Evolutionary conservation across 768 basidiomycete species (phyloP).

Genomic region (Leccinum arenicola): DNA sequence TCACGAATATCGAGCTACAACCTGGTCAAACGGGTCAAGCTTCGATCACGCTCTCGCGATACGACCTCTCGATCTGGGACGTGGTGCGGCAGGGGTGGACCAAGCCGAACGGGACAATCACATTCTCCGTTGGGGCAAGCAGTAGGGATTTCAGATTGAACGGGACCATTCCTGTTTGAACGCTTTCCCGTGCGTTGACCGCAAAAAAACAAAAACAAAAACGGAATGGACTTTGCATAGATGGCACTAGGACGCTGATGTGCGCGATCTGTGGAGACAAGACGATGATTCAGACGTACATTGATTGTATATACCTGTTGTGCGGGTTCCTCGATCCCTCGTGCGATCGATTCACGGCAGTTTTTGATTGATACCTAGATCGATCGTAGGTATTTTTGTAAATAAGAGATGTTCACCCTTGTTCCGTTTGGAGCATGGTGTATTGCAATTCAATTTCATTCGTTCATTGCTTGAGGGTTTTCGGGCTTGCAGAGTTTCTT

Average conservation of each 20-base stretch:
- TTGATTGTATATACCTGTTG: neutral
- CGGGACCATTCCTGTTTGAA: conserved; percentile 35
- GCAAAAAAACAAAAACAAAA: neutral
- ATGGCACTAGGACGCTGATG: neutral
- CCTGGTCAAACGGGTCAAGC: conserved; percentile 48
- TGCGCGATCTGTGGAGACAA: neutral
- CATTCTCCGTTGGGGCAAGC: conserved; percentile 65
- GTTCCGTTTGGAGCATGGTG: too few relatives aligned
- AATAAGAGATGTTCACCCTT: neutral
- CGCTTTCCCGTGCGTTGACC: neutral
- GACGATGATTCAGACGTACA: neutral
- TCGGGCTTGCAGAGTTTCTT: too few relatives aligned
- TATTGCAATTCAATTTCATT: neutral
- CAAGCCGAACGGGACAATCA: conserved; percentile 60
- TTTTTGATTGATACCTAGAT: neutral
- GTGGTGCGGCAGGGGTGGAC: conserved; percentile 70
- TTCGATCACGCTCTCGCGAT: conserved; percentile 59
- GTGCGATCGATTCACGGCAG: too few relatives aligned
- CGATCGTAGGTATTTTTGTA: neutral
- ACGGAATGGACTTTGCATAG: neutral
- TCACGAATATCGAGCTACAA: conserved; percentile 52
- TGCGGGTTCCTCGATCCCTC: neutral
- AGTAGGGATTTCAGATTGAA: conserved; percentile 58
- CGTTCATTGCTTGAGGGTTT: neutral
- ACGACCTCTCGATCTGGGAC: conserved; percentile 79